Evolutionary conservation across 2,329 filamentous ascomycete species (phyloP), one percentile per base, ranked within the genome.

Genomic region (Xylaria polymorpha): DNA sequence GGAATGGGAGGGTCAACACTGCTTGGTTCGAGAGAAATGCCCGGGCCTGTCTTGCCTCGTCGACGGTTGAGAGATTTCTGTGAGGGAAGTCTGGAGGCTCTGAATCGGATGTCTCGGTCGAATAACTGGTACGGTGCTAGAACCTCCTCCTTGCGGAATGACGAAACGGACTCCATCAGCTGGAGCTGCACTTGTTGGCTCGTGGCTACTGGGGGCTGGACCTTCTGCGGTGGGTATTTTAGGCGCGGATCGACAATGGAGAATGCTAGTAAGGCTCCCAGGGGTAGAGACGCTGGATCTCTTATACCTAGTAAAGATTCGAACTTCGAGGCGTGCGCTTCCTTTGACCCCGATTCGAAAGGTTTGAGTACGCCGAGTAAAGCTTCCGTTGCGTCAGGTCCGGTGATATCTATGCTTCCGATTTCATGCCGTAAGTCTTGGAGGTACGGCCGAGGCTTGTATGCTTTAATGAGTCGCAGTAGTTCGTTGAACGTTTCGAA

Each of bases 31-130:
- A 94, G 87, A 67, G 86, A 84, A 29, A 85, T 79, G 0, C 94
- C 94, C 0, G 92, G 90, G 0, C 84, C 77, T 18, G 87, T 87
- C 25, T 86, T 83, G 15, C 87, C 84, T 78, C 91, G 93, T 55
- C 95, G 90, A 57, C 92, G 88, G 77, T 97, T 94, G 74, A 98
- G 88, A 0, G 90, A 87, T 76, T 93, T 93, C 76, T 97, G 94
- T 12, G 92, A 90, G 2, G 94, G 87, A 15, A 91, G 84, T 60
- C 85, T 86, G 3, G 87, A 88, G 32, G 92, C 92, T 64, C 83
- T 84, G 67, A 92, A 86, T 43, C 94, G 89, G 43, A 82, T 80
- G 37, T 88, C 84, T 68, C 92, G 88, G 74, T 92, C 87, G 77
- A 97, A 97, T 0, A 98, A 81, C 9, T 82, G 80, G 79, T 84